phyloP scores from a whole-genome alignment of 1,139 yeast species.

The Suhomyces panamericanus region DNA sequence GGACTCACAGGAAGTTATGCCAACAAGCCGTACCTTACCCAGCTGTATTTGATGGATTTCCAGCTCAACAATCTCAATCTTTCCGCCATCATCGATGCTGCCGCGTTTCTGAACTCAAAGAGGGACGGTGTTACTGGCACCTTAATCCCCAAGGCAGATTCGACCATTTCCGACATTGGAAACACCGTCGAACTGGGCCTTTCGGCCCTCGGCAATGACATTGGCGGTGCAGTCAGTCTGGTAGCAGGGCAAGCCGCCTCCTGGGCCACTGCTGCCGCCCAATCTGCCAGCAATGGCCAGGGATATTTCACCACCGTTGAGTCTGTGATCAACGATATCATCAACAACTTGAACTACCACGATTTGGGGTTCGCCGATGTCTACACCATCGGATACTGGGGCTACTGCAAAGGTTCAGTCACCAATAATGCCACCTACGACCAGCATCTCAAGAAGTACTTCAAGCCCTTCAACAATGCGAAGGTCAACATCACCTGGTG shows the following conservation, averaged over 20 bases:
- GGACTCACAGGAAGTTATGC: conserved; percentile 46
- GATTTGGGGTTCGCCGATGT: conserved; percentile 58
- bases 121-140: conserved; percentile 5
- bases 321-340: conserved; percentile 20
- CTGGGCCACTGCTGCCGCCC: not conserved
- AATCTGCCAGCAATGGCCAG: conserved; percentile 4
- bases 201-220: not conserved
- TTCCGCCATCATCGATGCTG: conserved; percentile 28
- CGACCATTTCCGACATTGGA: conserved; percentile 6
- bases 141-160: conserved; percentile 1
- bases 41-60: conserved; percentile 39
- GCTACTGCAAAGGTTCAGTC: conserved; percentile 63
- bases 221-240: not conserved
- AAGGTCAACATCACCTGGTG: conserved; percentile 55
- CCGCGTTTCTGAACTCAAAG: conserved; percentile 14
- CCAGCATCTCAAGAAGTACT: conserved; percentile 14
- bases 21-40: conserved; percentile 36
- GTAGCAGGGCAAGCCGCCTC: not conserved
- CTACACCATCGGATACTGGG: conserved; percentile 69
- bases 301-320: conserved; percentile 51
- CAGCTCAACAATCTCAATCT: conserved; percentile 39
- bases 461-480: conserved; percentile 32
- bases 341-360: conserved; percentile 17
- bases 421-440: conserved; percentile 13
- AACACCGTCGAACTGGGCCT: conserved; percentile 4